phyloP scores from a whole-genome alignment of 768 basidiomycete genomes.

The Phanerochaete sordida region DNA sequence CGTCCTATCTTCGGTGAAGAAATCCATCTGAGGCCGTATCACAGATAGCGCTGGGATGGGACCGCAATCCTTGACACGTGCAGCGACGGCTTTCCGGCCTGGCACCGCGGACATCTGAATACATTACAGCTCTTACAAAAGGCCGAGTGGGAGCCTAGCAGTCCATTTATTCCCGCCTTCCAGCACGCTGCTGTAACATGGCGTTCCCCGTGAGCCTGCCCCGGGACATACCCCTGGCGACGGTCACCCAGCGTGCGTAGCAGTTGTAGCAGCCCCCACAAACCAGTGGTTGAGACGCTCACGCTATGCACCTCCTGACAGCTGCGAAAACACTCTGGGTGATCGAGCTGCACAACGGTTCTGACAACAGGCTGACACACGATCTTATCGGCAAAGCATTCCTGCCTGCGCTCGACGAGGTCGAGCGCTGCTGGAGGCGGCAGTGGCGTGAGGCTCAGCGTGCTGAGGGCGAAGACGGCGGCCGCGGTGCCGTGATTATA shows the following conservation, averaged over 20 bases:
- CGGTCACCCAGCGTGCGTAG: conserved; percentile 60
- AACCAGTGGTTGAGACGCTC: background rate
- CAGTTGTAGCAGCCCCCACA: too few species aligned
- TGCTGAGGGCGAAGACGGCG: conserved; percentile 44
- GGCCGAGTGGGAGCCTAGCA: too few species aligned
- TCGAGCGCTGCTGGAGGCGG: conserved; percentile 69
- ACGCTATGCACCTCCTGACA: background rate
- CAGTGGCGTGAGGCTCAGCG: conserved; percentile 43
- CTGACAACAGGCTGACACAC: conserved; percentile 66
- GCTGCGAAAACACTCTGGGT: conserved; percentile 48
- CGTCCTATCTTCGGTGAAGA: too few species aligned
- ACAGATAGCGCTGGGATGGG: too few species aligned
- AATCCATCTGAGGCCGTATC: too few species aligned
- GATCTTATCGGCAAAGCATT: conserved; percentile 55
- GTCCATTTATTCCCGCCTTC: too few species aligned
- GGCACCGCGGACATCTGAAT: too few species aligned
- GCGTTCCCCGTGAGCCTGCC: conserved; percentile 51
- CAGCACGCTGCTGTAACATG: conserved; percentile 34
- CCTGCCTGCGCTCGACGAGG: conserved; percentile 65
- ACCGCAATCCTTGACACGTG: too few species aligned
- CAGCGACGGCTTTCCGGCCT: too few species aligned
- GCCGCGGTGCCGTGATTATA: conserved; percentile 71
- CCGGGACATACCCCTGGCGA: conserved; percentile 47
- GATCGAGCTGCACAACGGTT: conserved; percentile 77
- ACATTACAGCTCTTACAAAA: too few species aligned